These are phyloP conservation scores for Acacia melanoxylon DNA, from an alignment of 306 rosid species.

Conservation along the genomic window DNA sequence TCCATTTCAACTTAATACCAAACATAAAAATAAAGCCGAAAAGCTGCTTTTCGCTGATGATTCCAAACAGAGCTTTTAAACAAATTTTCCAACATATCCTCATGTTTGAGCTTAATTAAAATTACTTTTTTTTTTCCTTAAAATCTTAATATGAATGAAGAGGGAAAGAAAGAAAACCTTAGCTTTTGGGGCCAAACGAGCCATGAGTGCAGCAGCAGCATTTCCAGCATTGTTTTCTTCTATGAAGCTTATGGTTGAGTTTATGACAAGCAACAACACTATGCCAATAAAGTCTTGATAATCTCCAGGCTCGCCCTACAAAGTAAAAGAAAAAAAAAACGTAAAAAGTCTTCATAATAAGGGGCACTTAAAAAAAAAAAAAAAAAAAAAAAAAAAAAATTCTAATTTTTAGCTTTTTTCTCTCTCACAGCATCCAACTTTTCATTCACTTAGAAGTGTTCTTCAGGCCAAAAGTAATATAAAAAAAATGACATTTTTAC, in stretches of 20 bases:
- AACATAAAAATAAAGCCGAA: too few species aligned
- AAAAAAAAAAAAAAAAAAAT: too few species aligned
- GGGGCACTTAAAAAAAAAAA: neutral
- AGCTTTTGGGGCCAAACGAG: slow-evolving; percentile 66
- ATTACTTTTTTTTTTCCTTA: neutral
- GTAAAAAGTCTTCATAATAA: neutral
- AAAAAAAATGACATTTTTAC: neutral
- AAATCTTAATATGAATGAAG: neutral
- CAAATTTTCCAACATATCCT: neutral
- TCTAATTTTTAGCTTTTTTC: neutral
- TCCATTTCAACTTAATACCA: too few species aligned
- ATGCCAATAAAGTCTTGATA: slow-evolving; percentile 73
- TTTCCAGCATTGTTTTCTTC: slow-evolving; percentile 88
- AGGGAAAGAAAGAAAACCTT: slow-evolving; percentile 44
- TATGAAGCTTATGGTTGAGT: slow-evolving; percentile 74
- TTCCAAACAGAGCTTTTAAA: too few species aligned
- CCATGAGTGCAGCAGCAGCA: slow-evolving; percentile 78
- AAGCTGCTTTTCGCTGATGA: too few species aligned
- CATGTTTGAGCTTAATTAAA: neutral
- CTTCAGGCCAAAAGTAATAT: neutral
- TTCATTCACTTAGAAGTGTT: neutral
- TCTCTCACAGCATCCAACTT: neutral
- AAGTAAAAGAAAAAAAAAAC: too few species aligned
- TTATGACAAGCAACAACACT: slow-evolving; percentile 54
- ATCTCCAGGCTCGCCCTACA: slow-evolving; percentile 47